Evolutionary conservation across 2,329 filamentous ascomycete species (phyloP).

Genomic region (Blumeriella jaapii): DNA sequence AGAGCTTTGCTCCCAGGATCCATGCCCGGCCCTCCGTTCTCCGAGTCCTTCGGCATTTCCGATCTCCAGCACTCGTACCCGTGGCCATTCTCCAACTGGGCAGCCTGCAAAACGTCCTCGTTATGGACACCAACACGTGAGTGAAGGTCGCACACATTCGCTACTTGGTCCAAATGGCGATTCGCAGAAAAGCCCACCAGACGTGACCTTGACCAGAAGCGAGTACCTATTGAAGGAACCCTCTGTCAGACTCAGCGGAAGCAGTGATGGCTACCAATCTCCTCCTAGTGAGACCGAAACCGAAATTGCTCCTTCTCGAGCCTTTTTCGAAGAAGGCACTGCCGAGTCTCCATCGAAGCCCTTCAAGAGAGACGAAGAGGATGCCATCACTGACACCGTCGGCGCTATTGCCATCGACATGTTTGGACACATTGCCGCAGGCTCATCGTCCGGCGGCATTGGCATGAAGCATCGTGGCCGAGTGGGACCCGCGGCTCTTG

Average conservation of each 20-base stretch:
- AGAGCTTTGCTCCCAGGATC: slow-evolving; percentile 12
- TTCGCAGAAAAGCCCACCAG: slow-evolving; percentile 13
- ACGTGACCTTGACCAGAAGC: slow-evolving; percentile 12
- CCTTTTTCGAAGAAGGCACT: slow-evolving; percentile 17
- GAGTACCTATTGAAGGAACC: slow-evolving; percentile 2
- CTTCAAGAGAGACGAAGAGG: slow-evolving; percentile 29
- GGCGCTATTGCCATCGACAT: slow-evolving; percentile 89
- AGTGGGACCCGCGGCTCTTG: slow-evolving; percentile 82
- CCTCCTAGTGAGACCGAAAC: slow-evolving; percentile 9
- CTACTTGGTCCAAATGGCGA: slow-evolving; percentile 19
- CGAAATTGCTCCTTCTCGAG: slow-evolving; percentile 5
- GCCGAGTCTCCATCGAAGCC: slow-evolving; percentile 12
- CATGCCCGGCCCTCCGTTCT: slow-evolving; percentile 6
- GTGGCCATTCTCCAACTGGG: slow-evolving; percentile 10
- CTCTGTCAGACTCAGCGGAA: slow-evolving; percentile 3
- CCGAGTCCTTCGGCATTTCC: slow-evolving; percentile 5
- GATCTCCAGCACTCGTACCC: slow-evolving; percentile 7
- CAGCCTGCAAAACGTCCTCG: slow-evolving; percentile 17
- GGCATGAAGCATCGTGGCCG: slow-evolving; percentile 95
- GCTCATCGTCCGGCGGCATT: slow-evolving; percentile 92
- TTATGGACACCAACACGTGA: slow-evolving; percentile 15
- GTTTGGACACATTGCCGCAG: slow-evolving; percentile 79
- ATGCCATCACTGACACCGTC: slow-evolving; percentile 79
- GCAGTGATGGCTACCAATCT: slow-evolving; percentile 22
- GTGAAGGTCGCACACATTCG: slow-evolving; percentile 23